These are phyloP conservation scores for Aspergillus ibericus DNA, from an alignment of 2,329 filamentous ascomycete species.

Conservation along the genomic window DNA sequence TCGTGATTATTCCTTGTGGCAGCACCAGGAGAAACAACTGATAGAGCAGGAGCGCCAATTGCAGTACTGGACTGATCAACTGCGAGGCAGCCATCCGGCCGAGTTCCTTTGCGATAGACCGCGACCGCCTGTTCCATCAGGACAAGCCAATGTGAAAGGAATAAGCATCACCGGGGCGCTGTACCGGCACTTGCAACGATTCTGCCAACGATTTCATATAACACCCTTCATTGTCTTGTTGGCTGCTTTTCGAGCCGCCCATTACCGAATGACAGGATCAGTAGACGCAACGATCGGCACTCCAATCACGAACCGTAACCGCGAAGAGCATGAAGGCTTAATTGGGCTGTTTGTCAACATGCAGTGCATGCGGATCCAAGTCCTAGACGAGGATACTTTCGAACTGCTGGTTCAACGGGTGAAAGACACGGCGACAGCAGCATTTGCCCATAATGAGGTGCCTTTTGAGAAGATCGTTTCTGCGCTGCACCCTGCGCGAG, in stretches of 20 bases:
- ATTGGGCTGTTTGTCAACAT: constrained; percentile 10
- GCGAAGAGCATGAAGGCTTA: not conserved
- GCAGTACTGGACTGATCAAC: constrained; percentile 2
- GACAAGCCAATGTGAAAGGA: not conserved
- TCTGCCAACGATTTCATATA: not conserved
- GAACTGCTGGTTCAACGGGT: not conserved
- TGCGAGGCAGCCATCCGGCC: constrained; percentile 6
- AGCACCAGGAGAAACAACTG: not conserved
- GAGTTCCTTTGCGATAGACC: constrained; percentile 4
- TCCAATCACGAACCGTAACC: not conserved
- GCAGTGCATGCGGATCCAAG: constrained; percentile 6
- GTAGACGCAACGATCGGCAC: constrained; percentile 6
- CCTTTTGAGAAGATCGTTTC: constrained; percentile 3
- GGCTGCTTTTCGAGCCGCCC: constrained; percentile 6
- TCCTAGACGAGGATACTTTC: not conserved
- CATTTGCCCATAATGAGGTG: not conserved
- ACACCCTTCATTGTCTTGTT: constrained; percentile 4
- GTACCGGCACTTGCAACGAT: not conserved
- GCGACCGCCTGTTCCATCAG: not conserved
- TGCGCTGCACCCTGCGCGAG: not conserved
- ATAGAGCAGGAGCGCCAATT: constrained; percentile 1
- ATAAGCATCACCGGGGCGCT: not conserved
- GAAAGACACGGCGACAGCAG: not conserved
- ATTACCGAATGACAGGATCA: constrained; percentile 8
- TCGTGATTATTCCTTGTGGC: constrained; percentile 7